A percentile compares a stretch with the other conserved stretches of the same genome.
Conservation (phyloP, 257 asterid genomes). For the Solanum raphanifolium region DNA sequence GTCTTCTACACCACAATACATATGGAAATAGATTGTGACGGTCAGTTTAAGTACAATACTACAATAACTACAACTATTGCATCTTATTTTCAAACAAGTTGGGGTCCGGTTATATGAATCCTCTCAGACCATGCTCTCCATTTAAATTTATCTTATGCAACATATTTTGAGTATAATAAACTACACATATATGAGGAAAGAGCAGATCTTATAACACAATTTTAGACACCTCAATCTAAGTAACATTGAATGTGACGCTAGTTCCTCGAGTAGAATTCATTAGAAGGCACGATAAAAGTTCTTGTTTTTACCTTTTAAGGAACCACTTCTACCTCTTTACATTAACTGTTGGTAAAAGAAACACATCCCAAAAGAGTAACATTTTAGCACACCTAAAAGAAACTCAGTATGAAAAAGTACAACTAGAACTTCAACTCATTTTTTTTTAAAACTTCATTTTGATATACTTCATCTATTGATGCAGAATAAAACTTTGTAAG, state of each 20-base stretch:
- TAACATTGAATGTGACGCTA: not conserved
- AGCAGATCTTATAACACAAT: not conserved
- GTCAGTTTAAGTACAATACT: no score
- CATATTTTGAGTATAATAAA: not conserved
- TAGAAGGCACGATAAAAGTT: not conserved
- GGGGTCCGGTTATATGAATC: no score
- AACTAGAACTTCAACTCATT: not conserved
- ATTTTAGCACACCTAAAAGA: not conserved
- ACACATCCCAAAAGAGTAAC: not conserved
- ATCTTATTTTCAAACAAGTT: no score
- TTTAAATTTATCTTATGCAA: not conserved
- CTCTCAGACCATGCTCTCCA: not conserved
- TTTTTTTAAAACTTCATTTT: not conserved
- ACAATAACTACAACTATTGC: no score
- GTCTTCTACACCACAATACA: no score
- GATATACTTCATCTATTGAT: no score
- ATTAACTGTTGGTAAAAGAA: not conserved
- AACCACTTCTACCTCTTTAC: not conserved
- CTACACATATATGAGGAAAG: not conserved
- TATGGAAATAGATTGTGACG: no score
- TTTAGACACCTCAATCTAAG: not conserved
- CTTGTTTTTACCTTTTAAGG: not conserved
- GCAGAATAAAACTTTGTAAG: no score
- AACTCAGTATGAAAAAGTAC: not conserved
- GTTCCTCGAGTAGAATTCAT: not conserved